Conservation (phyloP, 139 green algal genomes). For the Coccomyxa sp. region DNA sequence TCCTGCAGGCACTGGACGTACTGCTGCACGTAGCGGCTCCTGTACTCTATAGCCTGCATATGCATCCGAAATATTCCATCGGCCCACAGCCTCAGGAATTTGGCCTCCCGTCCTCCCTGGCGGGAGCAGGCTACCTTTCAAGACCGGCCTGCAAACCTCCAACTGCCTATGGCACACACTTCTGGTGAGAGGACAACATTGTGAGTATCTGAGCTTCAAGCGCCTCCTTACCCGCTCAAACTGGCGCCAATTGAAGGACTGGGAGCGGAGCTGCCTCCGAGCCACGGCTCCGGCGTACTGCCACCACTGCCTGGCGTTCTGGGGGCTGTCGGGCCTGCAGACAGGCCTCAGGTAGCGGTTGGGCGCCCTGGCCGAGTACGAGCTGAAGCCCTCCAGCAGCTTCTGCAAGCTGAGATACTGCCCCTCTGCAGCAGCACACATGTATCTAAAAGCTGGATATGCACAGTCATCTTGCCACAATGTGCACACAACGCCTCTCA, state of each 20-base stretch:
- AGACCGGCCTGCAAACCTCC: no score
- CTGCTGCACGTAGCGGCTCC: slow-evolving; percentile 61
- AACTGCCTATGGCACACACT: no score
- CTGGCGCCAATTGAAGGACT: slow-evolving; percentile 39
- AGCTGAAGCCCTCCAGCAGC: slow-evolving; percentile 64
- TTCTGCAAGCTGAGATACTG: slow-evolving; percentile 63
- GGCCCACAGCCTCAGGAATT: no score
- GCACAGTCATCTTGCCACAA: neutral
- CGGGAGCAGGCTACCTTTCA: no score
- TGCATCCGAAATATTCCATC: no score
- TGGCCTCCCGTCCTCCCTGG: no score
- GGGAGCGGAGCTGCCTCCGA: slow-evolving; percentile 18
- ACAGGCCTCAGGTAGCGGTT: slow-evolving; percentile 54
- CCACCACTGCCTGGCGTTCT: slow-evolving; percentile 68
- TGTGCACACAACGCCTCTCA: neutral
- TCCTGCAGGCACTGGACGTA: slow-evolving; percentile 50
- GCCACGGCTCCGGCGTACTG: slow-evolving; percentile 63
- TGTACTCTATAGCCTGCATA: slow-evolving; percentile 29
- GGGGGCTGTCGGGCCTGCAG: slow-evolving; percentile 27
- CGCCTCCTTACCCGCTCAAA: slow-evolving; percentile 29
- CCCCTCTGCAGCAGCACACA: slow-evolving; percentile 6
- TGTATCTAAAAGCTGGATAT: neutral
- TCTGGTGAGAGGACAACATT: no score
- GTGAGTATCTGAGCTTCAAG: no score
- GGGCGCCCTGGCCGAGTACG: slow-evolving; percentile 44